Percentiles rank a stretch among this genome's conserved stretches.
These are phyloP conservation scores for Kodamaea alishanica DNA, from an alignment of 1,139 yeast species.

Conservation along the genomic window DNA sequence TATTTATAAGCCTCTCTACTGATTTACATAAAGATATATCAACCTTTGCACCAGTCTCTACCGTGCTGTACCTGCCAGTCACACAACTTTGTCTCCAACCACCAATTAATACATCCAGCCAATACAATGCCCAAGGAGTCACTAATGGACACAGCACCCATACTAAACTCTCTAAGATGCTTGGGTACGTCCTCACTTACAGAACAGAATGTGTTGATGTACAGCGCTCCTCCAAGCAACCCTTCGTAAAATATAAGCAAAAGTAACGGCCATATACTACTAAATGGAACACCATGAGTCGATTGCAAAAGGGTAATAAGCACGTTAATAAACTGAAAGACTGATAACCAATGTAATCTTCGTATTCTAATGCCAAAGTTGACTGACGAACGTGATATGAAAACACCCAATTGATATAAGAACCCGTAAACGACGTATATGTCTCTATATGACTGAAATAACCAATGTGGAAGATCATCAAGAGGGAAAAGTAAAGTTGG, in stretches of 20 bases:
- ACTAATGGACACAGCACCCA: conserved; percentile 92
- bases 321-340: conserved; percentile 68
- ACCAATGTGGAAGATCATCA: conserved; percentile 55
- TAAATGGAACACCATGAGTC: conserved; percentile 53
- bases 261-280: conserved; percentile 55
- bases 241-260: conserved; percentile 78
- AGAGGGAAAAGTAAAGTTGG: conserved; percentile 82
- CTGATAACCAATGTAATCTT: conserved; percentile 57
- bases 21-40: background rate
- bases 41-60: conserved; percentile 54
- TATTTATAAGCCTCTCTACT: no score
- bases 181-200: conserved; percentile 62
- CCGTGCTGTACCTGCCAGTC: conserved; percentile 60
- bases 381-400: conserved; percentile 82
- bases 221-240: conserved; percentile 82
- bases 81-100: conserved; percentile 69
- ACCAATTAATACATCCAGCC: conserved; percentile 73
- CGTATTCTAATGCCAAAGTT: conserved; percentile 56
- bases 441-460: conserved; percentile 68
- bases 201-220: conserved; percentile 80
- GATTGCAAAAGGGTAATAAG: conserved; percentile 62
- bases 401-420: conserved; percentile 87
- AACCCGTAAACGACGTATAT: conserved; percentile 93
- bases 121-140: conserved; percentile 84
- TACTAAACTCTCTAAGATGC: conserved; percentile 71